Percentiles rank a stretch among this genome's conserved stretches.
These are phyloP conservation scores for Pelargonium cotyledonis DNA, from an alignment of 441 rosid genomes.

Conservation along the genomic window DNA sequence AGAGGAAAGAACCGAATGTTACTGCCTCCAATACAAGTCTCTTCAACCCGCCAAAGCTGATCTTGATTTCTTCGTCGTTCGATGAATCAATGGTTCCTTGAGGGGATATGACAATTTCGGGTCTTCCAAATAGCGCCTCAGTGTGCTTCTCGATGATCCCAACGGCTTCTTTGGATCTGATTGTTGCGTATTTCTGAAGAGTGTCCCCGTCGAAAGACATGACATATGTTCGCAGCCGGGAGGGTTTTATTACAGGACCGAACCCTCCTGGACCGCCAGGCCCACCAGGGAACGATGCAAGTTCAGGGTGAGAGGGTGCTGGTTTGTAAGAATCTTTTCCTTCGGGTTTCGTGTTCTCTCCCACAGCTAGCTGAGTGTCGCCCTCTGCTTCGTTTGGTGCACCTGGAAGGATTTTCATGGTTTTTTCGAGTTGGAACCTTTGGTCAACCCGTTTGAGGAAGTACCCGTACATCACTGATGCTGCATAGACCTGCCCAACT, in stretches of 20 bases:
- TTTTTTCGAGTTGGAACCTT: conserved; percentile 90
- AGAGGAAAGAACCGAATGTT: conserved; percentile 86
- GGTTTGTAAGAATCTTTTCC: conserved; percentile 31
- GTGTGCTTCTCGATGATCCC: conserved; percentile 88
- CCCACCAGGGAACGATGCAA: conserved; percentile 28
- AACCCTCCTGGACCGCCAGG: conserved; percentile 57
- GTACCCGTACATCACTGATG: conserved; percentile 93
- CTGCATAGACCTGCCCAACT: conserved; percentile 94
- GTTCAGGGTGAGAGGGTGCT: conserved; percentile 56
- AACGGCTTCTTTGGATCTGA: conserved; percentile 85
- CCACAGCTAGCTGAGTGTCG: conserved; percentile 27
- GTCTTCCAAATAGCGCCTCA: conserved; percentile 85
- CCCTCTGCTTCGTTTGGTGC: conserved; percentile 28
- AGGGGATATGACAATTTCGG: conserved; percentile 65
- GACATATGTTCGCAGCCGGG: conserved; percentile 63
- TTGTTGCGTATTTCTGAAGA: conserved; percentile 78
- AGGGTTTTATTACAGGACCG: conserved; percentile 49
- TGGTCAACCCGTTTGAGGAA: conserved; percentile 86
- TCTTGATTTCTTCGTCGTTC: conserved; percentile 58
- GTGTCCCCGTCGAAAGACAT: conserved; percentile 91
- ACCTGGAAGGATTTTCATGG: conserved; percentile 66
- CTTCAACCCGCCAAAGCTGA: conserved; percentile 81
- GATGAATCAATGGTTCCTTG: conserved; percentile 73
- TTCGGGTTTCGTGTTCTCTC: conserved; percentile 27
- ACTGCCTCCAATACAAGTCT: conserved; percentile 90